Base-by-base conservation (phyloP, 495 filamentous ascomycete species). In the Neurospora terricola region DNA sequence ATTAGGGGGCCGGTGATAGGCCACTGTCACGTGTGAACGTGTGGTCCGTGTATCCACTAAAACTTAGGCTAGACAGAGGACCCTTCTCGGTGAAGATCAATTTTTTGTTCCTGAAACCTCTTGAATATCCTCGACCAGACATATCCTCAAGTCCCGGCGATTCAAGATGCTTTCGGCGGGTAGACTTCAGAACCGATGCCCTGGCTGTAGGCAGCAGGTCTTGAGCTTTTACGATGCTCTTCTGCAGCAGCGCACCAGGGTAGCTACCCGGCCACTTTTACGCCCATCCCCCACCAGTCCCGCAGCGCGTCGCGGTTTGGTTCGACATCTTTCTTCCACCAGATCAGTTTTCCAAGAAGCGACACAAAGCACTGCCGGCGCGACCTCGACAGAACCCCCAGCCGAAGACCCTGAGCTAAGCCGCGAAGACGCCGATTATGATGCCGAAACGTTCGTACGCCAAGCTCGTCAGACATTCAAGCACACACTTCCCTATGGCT, bases 401-500 rank as follows among this genome's bases (percentile, higher is more conserved):
- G 59, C 30, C 27, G 54, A 70, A n/a, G 74, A 72, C 3, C 45
- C 74, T n/a, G 74, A 76, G 9, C 16, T 30, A 18, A 16, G 27
- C 54, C 40, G 42, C 0, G 39, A 75, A 14, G 78, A 78, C 14
- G 23, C 27, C 14, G 30, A 66, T 9, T 66, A 66, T 10, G 82
- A 87, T 68, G 80, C 88, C 73, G 92, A 94, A 76, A 82, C 82
- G 2, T 85, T 91, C 69, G 93, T 93, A 69, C 88, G 90, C 34
- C 81, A 87, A 68, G 90, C 94, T 27, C 86, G 91, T 75, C 89
- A 91, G 75, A 84, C 87, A 12, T 97, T 93, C 80, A 92, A 94
- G 54, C 89, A 96, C 75, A 89, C 85, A 2, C 81, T 98, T 11
- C 96, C 96, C 0, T 86, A 90, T n/a, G 90, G 87, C 18, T 87